A percentile compares a stretch with the other conserved stretches of the same genome.
Evolutionary conservation across 768 basidiomycete genomes (phyloP).

Genomic region (Melanogaster broomeanus): DNA sequence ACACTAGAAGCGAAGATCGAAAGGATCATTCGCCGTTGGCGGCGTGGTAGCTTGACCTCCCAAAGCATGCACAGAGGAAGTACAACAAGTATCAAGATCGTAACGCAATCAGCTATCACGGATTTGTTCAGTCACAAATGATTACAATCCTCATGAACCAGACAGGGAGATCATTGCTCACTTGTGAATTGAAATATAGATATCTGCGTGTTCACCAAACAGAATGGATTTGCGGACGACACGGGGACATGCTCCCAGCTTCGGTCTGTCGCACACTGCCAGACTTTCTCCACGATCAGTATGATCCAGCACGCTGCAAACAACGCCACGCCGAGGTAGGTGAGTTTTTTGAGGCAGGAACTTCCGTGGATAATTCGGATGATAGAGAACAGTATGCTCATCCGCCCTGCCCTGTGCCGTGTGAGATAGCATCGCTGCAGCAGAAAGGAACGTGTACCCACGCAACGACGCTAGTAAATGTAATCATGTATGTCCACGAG

Average conservation of each 20-base stretch:
- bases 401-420: conserved; percentile 1
- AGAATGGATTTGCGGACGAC: neutral
- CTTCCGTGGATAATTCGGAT: conserved; percentile 1
- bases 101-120: conserved; percentile 15
- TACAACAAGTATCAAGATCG: conserved; percentile 13
- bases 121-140: too few relatives aligned
- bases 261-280: neutral
- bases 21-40: too few relatives aligned
- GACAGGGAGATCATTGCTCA: neutral
- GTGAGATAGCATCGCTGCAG: neutral
- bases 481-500: conserved; percentile 11
- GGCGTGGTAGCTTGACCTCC: too few relatives aligned
- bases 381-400: conserved; percentile 14
- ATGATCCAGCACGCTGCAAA: conserved; percentile 3
- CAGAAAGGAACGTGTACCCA: neutral
- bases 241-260: neutral
- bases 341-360: neutral
- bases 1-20: too few relatives aligned
- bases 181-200: conserved; percentile 1
- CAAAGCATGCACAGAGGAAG: conserved; percentile 22
- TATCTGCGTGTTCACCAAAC: neutral
- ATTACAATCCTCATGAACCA: neutral
- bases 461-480: conserved; percentile 10
- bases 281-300: neutral
- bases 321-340: neutral